Evolutionary conservation across 352 stramenopile genomes (phyloP), one percentile per base, ranked within the genome.

Genomic region (Thraustotheca clavata): DNA sequence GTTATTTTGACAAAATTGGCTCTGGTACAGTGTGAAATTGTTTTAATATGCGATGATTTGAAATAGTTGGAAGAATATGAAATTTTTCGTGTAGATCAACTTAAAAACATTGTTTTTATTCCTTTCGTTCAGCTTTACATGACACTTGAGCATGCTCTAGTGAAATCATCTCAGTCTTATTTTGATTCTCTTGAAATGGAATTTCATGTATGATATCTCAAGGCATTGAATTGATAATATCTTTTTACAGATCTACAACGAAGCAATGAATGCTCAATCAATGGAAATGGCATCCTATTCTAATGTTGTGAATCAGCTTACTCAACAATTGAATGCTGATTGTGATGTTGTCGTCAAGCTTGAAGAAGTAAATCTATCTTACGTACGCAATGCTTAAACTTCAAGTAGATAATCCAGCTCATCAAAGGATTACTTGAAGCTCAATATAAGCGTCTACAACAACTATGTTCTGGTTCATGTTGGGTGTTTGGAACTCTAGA

Each of bases 361-460:
- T 18, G 43, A 24, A 24, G 43, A 52, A 31, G 43, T 52, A 20
- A 35, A 14, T 6, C 43, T 22, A 22, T 9, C 16, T 26, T 18
- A 31, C 43, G 43, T 9, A 35, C 43, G 43, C 43, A n/a, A n/a
- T 3, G 43, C 43, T 52, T 18, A 35, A 24, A 52, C 7, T 31
- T 3, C n/a, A 40, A 6, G 18, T 55, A 65, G 57, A n/a, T 65
- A 8, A 43, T 65, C 46, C n/a, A 16, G 20, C 39, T 35, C 20
- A 20, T 54, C 3, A 18, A 55, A 54, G 29, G 3, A n/a, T 31
- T 33, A 39, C 33, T 34, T 14, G 57, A 65, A 36, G 57, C 39
- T 8, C 57, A 65, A 14, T 26, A 40, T 2, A 55, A 65, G 38
- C 57, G 57, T 34, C 22, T 65, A 32, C 38, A 65, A 46, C 57